These are phyloP conservation scores for Brassica napus DNA, from an alignment of 345 rosid genomes.

Conservation along the genomic window Da-Ae NC_063434.1:1993501-1994000, in stretches of 20 bases:
- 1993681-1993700: conserved; percentile 52
- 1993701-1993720: conserved; percentile 20
- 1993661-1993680: conserved; percentile 89
- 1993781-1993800: conserved; percentile 74
- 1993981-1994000: conserved; percentile 22
- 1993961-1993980: conserved; percentile 49
- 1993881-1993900: conserved; percentile 88
- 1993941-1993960: conserved; percentile 80
- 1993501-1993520: conserved; percentile 12
- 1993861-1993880: conserved; percentile 90
- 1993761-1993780: conserved; percentile 96
- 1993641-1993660: conserved; percentile 96
- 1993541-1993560: conserved; percentile 75
- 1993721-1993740: conserved; percentile 10
- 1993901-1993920: conserved; percentile 87
- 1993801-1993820: conserved; percentile 83
- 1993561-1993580: conserved; percentile 90
- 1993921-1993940: conserved; percentile 80
- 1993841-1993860: conserved; percentile 66
- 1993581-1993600: conserved; percentile 96
- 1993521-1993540: conserved; percentile 4
- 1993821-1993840: conserved; percentile 72
- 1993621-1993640: conserved; percentile 93
- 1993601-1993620: conserved; percentile 83
- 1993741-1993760: conserved; percentile 6